Conservation (phyloP, 108 stramenopile genomes). For the Pinguiococcus pyrenoidosus region DNA sequence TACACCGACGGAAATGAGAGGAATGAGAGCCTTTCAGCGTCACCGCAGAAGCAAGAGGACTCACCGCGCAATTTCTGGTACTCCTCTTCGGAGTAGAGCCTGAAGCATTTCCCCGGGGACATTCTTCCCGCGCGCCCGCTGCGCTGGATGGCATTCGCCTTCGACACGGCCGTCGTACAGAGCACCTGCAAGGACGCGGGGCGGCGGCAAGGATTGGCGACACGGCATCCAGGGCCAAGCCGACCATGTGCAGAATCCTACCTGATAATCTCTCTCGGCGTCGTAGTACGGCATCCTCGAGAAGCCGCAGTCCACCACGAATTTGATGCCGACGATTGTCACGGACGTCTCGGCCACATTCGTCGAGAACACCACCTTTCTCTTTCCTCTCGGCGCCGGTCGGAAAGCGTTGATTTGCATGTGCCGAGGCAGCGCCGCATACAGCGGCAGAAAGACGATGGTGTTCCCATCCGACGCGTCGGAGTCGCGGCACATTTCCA, state of each 20-base stretch:
- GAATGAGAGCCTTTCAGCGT: not conserved
- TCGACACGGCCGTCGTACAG: slow-evolving; percentile 44
- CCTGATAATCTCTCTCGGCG: too few species aligned
- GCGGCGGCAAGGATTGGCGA: too few species aligned
- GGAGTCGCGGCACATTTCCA: slow-evolving; percentile 36
- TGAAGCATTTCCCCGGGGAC: slow-evolving; percentile 77
- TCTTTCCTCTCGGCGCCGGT: slow-evolving; percentile 11
- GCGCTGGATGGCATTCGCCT: slow-evolving; percentile 74
- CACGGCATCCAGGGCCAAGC: too few species aligned
- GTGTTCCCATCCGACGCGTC: slow-evolving; percentile 17
- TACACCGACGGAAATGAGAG: too few species aligned
- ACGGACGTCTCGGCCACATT: slow-evolving; percentile 88
- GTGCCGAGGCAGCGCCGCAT: slow-evolving; percentile 48
- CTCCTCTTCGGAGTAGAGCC: slow-evolving; percentile 72
- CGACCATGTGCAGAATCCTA: too few species aligned
- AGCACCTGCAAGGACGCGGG: slow-evolving; percentile 53
- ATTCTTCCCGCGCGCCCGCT: slow-evolving; percentile 80
- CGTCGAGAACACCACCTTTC: slow-evolving; percentile 63
- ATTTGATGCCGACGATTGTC: slow-evolving; percentile 55
- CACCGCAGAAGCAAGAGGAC: not conserved
- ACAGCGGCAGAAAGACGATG: slow-evolving; percentile 51
- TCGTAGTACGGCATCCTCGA: slow-evolving; percentile 55
- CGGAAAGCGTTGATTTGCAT: slow-evolving; percentile 52
- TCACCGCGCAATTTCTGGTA: slow-evolving; percentile 23
- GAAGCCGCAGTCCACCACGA: slow-evolving; percentile 53